phyloP scores from a whole-genome alignment of 192 early-diverging fungal species.

The Diversispora eburnea region DNA sequence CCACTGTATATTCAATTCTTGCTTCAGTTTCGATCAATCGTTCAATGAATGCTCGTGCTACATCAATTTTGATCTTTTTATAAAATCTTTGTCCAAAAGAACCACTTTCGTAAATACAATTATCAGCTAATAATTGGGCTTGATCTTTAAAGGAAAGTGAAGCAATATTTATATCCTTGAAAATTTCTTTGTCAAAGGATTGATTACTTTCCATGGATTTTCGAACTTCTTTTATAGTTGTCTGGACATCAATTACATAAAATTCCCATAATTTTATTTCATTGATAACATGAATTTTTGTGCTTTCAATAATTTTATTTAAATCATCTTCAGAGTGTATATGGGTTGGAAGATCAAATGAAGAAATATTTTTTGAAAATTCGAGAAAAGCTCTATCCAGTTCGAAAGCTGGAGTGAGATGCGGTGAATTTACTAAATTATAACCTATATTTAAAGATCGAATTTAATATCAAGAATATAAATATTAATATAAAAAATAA shows the following conservation, averaged over 20 bases:
- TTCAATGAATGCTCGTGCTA: constrained; percentile 50
- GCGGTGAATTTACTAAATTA: constrained; percentile 91
- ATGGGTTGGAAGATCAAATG: constrained; percentile 43
- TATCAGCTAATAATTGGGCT: constrained; percentile 41
- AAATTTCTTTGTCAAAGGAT: constrained; percentile 17
- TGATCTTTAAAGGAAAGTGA: constrained; percentile 45
- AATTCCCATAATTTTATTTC: constrained; percentile 83
- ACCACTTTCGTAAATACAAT: constrained; percentile 34
- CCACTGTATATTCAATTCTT: not conserved
- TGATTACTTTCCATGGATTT: constrained; percentile 39
- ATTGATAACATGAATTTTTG: constrained; percentile 53
- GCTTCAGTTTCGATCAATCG: not conserved
- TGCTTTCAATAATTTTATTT: constrained; percentile 55
- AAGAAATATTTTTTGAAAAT: constrained; percentile 60
- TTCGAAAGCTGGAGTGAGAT: constrained; percentile 88
- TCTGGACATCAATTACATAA: constrained; percentile 71
- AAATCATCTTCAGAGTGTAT: constrained; percentile 68
- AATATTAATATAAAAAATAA: too few species aligned
- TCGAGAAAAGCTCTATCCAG: constrained; percentile 81
- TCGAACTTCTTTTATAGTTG: constrained; percentile 40
- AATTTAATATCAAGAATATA: constrained; percentile 12
- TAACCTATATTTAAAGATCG: constrained; percentile 60
- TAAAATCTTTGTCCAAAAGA: constrained; percentile 52
- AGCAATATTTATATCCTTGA: constrained; percentile 37
- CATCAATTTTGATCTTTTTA: constrained; percentile 48